Conservation (phyloP, 1,139 yeast species). For the Saccharomyces hybrid region DNA sequence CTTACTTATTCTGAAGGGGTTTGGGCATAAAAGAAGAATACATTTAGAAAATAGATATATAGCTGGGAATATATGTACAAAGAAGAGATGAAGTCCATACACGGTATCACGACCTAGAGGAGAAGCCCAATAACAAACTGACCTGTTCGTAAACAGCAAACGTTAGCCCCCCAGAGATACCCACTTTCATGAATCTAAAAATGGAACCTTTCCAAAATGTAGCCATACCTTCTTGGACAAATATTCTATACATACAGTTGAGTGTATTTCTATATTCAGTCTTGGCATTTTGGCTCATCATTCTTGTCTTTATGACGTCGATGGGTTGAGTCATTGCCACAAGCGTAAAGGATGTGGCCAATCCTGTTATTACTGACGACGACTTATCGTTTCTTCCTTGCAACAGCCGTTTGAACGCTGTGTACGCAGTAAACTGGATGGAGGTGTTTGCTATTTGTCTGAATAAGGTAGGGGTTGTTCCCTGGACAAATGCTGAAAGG, state of each 20-base stretch:
- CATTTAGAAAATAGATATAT: neutral
- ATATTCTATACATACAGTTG: constrained; percentile 64
- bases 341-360: constrained; percentile 55
- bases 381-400: constrained; percentile 36
- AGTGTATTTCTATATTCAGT: constrained; percentile 54
- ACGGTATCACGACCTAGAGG: neutral
- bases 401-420: constrained; percentile 66
- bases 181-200: constrained; percentile 72
- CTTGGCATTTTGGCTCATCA: constrained; percentile 62
- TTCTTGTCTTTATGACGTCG: constrained; percentile 81
- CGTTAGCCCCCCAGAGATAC: constrained; percentile 72
- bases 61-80: constrained; percentile 1
- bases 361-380: constrained; percentile 49
- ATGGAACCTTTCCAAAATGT: constrained; percentile 72
- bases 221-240: constrained; percentile 56
- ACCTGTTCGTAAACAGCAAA: constrained; percentile 54
- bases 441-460: constrained; percentile 75
- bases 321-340: constrained; percentile 82
- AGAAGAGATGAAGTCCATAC: neutral
- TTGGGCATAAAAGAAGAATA: neutral
- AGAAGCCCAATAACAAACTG: neutral
- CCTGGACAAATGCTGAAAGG: constrained; percentile 68
- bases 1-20: neutral
- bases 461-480: constrained; percentile 67
- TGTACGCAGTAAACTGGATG: constrained; percentile 79